phyloP scores from a whole-genome alignment of 208 protist species.

The Leishmania mexicana region DNA sequence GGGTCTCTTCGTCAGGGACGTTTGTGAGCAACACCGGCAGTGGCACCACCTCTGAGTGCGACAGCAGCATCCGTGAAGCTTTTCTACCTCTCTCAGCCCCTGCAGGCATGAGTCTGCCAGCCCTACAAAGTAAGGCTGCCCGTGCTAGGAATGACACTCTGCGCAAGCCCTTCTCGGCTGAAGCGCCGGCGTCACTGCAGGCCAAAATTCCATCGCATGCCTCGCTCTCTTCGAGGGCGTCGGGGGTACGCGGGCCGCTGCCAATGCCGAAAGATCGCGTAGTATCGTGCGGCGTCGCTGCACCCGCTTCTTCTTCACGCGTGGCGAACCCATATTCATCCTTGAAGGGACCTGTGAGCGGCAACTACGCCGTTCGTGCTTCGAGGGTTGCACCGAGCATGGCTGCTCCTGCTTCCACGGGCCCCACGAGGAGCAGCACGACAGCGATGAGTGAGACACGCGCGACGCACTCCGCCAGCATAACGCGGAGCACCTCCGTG shows the following conservation, averaged over 20 bases:
- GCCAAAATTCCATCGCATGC: background rate
- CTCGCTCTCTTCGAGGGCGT: background rate
- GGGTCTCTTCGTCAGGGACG: background rate
- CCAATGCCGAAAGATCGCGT: background rate
- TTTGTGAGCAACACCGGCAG: slow-evolving; percentile 11
- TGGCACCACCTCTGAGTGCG: background rate
- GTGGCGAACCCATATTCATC: background rate
- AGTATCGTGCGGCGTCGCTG: background rate
- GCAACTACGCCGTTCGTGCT: background rate
- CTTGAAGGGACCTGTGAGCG: background rate
- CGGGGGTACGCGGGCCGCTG: background rate
- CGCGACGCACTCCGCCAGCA: background rate
- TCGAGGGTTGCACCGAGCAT: background rate
- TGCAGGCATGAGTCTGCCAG: slow-evolving; percentile 1
- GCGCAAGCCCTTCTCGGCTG: background rate
- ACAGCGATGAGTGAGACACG: background rate
- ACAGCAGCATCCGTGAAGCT: background rate
- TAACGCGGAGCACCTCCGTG: background rate
- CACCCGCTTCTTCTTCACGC: background rate
- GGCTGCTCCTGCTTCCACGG: background rate
- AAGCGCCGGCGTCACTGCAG: background rate
- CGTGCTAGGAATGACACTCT: background rate
- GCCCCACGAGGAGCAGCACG: background rate
- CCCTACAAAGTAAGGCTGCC: background rate
- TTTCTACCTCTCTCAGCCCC: slow-evolving; percentile 10